Evolutionary conservation across 2,329 filamentous ascomycete genomes (phyloP), one percentile per base, ranked within the genome.

Genomic region (Dothistroma pini): DNA sequence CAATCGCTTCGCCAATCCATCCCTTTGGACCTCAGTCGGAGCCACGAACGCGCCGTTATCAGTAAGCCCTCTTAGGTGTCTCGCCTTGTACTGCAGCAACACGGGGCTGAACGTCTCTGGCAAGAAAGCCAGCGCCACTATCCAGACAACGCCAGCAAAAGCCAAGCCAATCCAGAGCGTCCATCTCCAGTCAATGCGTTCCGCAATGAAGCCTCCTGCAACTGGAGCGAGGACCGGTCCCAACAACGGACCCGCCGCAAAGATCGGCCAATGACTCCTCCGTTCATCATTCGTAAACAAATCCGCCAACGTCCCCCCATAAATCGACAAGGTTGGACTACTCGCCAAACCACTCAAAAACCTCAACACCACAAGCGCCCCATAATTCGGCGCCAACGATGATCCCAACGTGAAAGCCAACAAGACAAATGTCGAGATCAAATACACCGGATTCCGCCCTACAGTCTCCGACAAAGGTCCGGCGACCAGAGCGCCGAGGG

Each of bases 21-120:
- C 51, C 9, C 16, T 19, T n/a, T 57, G 38, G 25, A 29, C 25
- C 14, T 56, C 44, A 25, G 54, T 53, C 9, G 60, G 49, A n/a
- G 59, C 59, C 19, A 49, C 58, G 60, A 59, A 66, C 7, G 60
- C 55, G 11, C 66, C 59, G 32, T 67, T 59, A 1, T 69, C 69
- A 11, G 71, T 72, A 2, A 72, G 38, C 11, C 56, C 55, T 14
- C 74, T 68, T 0, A 74, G 50, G 35, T 71, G 68, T n/a, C 61
- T 29, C 1, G 72, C 74, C 57, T 72, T 73, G 68, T 68, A 75
- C 16, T 64, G 62, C 16, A 75, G 62, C 0, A 76, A 60, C 1
- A 72, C 64, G 0, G 79, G 80, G 1, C 76, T 70, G 62, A 80
- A 83, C 0, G 81, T 84, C 70, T 84, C 81, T 0, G 79, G 81